Evolutionary conservation across 345 rosid genomes (phyloP).

Genomic region (Triadica sebifera): DNA sequence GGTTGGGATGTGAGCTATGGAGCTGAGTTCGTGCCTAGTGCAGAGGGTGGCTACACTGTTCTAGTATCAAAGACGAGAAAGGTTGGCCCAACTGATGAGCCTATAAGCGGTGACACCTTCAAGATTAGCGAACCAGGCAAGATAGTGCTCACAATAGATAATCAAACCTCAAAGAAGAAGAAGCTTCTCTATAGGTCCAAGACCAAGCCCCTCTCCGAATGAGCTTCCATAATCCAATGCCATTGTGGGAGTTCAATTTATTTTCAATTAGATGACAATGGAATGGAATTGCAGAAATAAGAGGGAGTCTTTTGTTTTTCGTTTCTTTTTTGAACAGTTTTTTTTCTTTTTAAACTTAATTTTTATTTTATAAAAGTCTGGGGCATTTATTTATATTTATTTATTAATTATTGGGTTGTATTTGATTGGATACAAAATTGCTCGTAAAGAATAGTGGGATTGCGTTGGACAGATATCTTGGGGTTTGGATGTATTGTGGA

Average conservation of each 20-base stretch:
- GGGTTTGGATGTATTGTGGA: conserved; percentile 11
- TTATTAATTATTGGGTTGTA: conserved; percentile 12
- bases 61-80: conserved; percentile 44
- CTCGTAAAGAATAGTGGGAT: conserved; percentile 2
- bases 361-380: background rate
- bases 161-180: conserved; percentile 50
- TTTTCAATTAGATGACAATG: background rate
- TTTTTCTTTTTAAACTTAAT: background rate
- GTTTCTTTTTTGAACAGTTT: background rate
- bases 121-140: conserved; percentile 46
- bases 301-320: background rate
- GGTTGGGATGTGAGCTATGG: conserved; percentile 55
- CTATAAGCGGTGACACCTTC: conserved; percentile 35
- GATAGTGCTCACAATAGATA: conserved; percentile 40
- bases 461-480: background rate
- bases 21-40: conserved; percentile 43
- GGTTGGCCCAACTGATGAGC: conserved; percentile 30
- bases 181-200: conserved; percentile 48
- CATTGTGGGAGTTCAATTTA: background rate
- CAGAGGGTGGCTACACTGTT: conserved; percentile 42
- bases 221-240: conserved; percentile 9
- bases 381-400: conserved; percentile 13
- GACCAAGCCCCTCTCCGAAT: conserved; percentile 33
- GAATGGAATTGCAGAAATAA: conserved; percentile 1
- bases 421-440: conserved; percentile 2